phyloP scores from a whole-genome alignment of 257 asterid genomes.

The Gentiana straminea region DNA sequence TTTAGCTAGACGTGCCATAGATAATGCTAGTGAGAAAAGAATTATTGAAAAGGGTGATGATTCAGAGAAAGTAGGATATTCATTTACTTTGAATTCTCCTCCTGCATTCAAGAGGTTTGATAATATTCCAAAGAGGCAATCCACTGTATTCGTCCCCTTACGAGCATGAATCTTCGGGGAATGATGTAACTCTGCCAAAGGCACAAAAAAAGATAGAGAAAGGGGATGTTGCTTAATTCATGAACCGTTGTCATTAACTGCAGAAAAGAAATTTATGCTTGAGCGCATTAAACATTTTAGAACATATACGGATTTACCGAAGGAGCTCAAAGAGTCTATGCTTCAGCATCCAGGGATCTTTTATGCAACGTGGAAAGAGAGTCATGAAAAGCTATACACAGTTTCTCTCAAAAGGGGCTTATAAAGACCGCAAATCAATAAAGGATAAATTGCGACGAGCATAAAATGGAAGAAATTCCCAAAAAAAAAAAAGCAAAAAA shows the following conservation, averaged over 20 bases:
- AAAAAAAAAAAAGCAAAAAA: no score
- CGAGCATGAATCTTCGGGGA: conserved; percentile 60
- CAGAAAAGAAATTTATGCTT: conserved; percentile 66
- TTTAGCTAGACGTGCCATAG: conserved; percentile 57
- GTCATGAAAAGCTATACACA: conserved; percentile 71
- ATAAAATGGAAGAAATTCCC: no score
- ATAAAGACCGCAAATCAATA: conserved; percentile 67
- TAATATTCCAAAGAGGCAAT: conserved; percentile 92
- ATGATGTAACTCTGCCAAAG: conserved; percentile 71
- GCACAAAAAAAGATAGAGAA: conserved; percentile 90
- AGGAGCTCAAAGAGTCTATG: conserved; percentile 72
- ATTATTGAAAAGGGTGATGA: conserved; percentile 48
- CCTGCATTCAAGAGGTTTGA: conserved; percentile 78
- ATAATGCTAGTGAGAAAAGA: conserved; percentile 53
- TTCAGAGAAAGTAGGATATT: conserved; percentile 68
- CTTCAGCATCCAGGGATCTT: conserved; percentile 88
- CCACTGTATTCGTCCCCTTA: conserved; percentile 86
- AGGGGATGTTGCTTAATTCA: conserved; percentile 76
- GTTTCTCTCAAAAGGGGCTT: conserved; percentile 83
- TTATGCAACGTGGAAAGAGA: conserved; percentile 72
- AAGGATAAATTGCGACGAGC: conserved; percentile 31
- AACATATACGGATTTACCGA: conserved; percentile 64
- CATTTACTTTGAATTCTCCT: conserved; percentile 68
- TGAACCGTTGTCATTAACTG: conserved; percentile 52
- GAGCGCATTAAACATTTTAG: conserved; percentile 82